These are phyloP conservation scores for Paecilomyces sp. DNA, from an alignment of 2,329 filamentous ascomycete species.

Conservation along the genomic window DNA sequence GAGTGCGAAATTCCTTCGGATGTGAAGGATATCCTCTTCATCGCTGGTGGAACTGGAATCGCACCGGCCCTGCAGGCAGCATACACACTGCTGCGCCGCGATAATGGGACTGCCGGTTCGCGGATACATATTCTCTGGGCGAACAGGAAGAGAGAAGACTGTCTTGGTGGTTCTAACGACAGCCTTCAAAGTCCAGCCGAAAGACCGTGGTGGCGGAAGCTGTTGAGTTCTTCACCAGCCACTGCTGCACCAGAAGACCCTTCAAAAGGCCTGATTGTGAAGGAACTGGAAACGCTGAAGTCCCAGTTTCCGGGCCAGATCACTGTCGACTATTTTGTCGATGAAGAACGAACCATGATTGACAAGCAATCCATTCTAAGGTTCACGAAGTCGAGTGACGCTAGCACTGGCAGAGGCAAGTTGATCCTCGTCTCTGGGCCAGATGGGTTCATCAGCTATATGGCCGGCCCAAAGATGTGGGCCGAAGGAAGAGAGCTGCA, in stretches of 20 bases:
- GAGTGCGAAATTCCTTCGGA: constrained; percentile 57
- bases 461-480: constrained; percentile 76
- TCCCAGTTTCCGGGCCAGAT: constrained; percentile 49
- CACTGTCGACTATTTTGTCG: constrained; percentile 68
- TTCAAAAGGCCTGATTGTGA: constrained; percentile 41
- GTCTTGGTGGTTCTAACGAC: constrained; percentile 51
- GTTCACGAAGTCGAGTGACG: constrained; percentile 16
- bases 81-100: constrained; percentile 45
- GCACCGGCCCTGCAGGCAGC: constrained; percentile 81
- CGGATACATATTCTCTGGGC: constrained; percentile 77
- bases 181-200: constrained; percentile 16
- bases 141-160: constrained; percentile 61
- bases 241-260: constrained; percentile 4
- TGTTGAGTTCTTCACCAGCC: constrained; percentile 12
- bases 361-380: constrained; percentile 42
- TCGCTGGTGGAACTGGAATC: constrained; percentile 89
- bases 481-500: constrained; percentile 64
- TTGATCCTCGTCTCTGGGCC: constrained; percentile 84
- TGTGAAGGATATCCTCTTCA: constrained; percentile 61
- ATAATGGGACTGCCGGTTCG: constrained; percentile 23
- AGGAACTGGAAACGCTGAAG: constrained; percentile 59
- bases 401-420: constrained; percentile 22
- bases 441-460: constrained; percentile 76
- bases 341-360: constrained; percentile 68
- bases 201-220: constrained; percentile 23